phyloP scores from a whole-genome alignment of 2,329 filamentous ascomycete genomes.

The Cordyceps farinosa region DNA sequence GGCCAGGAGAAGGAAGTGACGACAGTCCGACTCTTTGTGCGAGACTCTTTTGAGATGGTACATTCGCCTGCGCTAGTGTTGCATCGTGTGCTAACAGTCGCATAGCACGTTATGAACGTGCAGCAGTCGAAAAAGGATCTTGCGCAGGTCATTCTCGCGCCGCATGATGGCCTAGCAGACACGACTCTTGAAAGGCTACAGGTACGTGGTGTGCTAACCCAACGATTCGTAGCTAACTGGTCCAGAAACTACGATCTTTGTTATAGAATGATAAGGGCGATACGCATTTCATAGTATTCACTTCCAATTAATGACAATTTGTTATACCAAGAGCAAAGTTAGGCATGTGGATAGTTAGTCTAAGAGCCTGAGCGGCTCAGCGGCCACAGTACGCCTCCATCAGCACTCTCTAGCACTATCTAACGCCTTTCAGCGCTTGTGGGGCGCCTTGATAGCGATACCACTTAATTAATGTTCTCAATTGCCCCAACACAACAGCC shows the following conservation, averaged over 20 bases:
- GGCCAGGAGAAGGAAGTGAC: conserved; percentile 34
- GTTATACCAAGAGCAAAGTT: too few relatives aligned
- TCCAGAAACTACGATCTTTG: neutral
- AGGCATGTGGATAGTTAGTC: too few relatives aligned
- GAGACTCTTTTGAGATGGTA: conserved; percentile 36
- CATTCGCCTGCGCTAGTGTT: neutral
- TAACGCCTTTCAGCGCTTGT: too few relatives aligned
- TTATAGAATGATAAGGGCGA: neutral
- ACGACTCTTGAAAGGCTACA: neutral
- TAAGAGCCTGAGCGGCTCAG: too few relatives aligned
- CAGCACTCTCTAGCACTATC: too few relatives aligned
- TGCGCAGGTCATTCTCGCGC: conserved; percentile 7
- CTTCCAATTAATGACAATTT: too few relatives aligned
- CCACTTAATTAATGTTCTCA: too few relatives aligned
- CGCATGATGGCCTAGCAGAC: conserved; percentile 1
- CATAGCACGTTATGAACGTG: conserved; percentile 13
- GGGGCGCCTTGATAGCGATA: too few relatives aligned
- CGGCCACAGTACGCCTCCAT: too few relatives aligned
- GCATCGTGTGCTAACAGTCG: neutral
- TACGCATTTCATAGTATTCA: too few relatives aligned
- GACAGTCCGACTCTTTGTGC: conserved; percentile 34
- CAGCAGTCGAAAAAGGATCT: conserved; percentile 17
- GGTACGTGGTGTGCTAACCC: neutral
- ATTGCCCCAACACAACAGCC: too few relatives aligned
- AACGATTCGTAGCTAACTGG: neutral